These are phyloP conservation scores for Fusarium sp. DNA, from an alignment of 2,329 filamentous ascomycete genomes.

Conservation along the genomic window DNA sequence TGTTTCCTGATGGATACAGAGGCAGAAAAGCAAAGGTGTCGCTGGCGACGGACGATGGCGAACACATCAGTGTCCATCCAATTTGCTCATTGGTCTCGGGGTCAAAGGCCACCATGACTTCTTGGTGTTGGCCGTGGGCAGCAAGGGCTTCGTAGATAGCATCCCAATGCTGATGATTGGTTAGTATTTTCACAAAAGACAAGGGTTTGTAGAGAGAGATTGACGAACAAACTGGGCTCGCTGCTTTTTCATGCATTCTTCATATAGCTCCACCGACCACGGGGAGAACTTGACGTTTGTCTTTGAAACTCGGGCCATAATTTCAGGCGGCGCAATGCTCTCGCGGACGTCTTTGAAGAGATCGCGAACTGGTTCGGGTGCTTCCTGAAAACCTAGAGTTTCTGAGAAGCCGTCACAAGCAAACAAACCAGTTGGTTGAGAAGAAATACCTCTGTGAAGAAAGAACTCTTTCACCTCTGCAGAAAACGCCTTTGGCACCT, in stretches of 20 bases:
- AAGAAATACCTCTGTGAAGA: constrained; percentile 21
- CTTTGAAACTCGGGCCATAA: constrained; percentile 34
- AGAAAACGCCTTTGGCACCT: constrained; percentile 14
- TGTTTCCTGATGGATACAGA: constrained; percentile 28
- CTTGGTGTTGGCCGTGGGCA: constrained; percentile 20
- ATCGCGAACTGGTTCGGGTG: constrained; percentile 12
- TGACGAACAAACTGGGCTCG: constrained; percentile 28
- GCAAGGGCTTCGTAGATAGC: constrained; percentile 31
- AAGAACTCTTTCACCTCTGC: constrained; percentile 35
- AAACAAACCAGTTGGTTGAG: background rate
- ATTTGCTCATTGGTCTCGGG: constrained; percentile 38
- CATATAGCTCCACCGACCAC: constrained; percentile 37
- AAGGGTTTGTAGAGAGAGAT: accelerated
- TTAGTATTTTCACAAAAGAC: background rate
- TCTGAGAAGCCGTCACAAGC: background rate
- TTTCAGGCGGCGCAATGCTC: constrained; percentile 15
- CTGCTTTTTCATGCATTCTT: constrained; percentile 41
- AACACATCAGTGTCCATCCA: constrained; percentile 42
- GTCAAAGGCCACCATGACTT: constrained; percentile 40
- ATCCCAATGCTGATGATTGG: constrained; percentile 20
- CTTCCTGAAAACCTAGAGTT: constrained; percentile 16
- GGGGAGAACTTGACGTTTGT: constrained; percentile 28
- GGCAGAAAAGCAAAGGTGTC: constrained; percentile 29
- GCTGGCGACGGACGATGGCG: background rate
- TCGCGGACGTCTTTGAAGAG: constrained; percentile 32